phyloP scores from a whole-genome alignment of 495 filamentous ascomycete species.

The Apiosordaria backusii region DNA sequence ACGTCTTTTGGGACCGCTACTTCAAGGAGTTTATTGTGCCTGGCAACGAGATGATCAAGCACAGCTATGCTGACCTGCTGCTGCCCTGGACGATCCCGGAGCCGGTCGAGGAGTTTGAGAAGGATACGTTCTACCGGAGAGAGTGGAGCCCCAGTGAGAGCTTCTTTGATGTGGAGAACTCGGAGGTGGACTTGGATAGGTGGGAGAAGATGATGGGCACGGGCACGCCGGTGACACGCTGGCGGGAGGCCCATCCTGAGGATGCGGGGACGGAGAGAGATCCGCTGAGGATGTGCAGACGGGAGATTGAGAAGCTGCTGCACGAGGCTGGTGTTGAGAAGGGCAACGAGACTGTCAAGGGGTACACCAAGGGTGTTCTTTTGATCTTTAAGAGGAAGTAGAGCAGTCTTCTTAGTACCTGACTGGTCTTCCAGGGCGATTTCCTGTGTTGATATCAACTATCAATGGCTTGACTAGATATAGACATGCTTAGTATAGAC shows the following conservation, averaged over 20 bases:
- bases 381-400: constrained; percentile 22
- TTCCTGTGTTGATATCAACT: neutral
- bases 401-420: too few species aligned
- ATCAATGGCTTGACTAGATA: neutral
- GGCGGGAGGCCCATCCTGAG: constrained; percentile 46
- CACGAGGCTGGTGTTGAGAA: constrained; percentile 18
- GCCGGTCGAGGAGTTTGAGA: constrained; percentile 40
- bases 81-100: constrained; percentile 49
- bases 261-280: constrained; percentile 23
- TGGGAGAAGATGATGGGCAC: constrained; percentile 37
- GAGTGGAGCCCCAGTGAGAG: constrained; percentile 33
- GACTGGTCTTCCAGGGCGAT: neutral
- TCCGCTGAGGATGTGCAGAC: constrained; percentile 17
- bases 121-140: constrained; percentile 37
- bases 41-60: constrained; percentile 21
- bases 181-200: constrained; percentile 17
- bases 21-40: constrained; percentile 36
- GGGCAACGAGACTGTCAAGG: constrained; percentile 9
- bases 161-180: constrained; percentile 24
- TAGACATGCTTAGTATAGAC: neutral
- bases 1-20: constrained; percentile 13
- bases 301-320: constrained; percentile 15
- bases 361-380: neutral
- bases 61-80: constrained; percentile 41
- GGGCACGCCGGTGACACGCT: constrained; percentile 44